A percentile compares a stretch with the other conserved stretches of the same genome.
Conservation (phyloP, 352 stramenopile genomes). For the Phytophthora idaei region DNA sequence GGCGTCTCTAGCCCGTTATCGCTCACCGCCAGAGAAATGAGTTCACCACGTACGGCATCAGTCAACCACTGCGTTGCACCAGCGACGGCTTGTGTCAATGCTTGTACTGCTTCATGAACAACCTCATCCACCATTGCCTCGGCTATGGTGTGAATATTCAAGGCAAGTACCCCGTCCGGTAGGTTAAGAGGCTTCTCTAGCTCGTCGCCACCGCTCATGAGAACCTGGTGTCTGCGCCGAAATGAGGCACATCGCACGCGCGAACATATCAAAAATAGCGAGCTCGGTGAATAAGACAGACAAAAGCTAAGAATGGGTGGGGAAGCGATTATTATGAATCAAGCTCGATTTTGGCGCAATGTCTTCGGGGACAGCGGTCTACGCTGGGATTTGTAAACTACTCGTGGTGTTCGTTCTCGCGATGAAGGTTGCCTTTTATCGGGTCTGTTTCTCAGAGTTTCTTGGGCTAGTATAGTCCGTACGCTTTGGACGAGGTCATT, state of each 20-base stretch:
- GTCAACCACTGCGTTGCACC: constrained; percentile 26
- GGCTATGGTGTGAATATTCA: constrained; percentile 15
- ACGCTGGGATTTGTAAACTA: constrained; percentile 9
- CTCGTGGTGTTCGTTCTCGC: constrained; percentile 21
- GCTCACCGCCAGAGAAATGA: constrained; percentile 22
- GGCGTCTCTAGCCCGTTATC: background rate
- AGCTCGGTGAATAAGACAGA: constrained; percentile 5
- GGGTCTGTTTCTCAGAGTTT: constrained; percentile 7
- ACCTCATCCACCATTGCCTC: constrained; percentile 11
- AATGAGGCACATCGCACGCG: constrained; percentile 27
- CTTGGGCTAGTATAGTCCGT: constrained; percentile 24
- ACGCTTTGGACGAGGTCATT: constrained; percentile 36
- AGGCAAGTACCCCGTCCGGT: constrained; percentile 8
- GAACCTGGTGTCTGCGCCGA: constrained; percentile 1
- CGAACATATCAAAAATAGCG: constrained; percentile 35
- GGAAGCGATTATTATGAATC: background rate
- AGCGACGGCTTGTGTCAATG: constrained; percentile 21
- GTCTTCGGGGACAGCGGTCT: constrained; percentile 34
- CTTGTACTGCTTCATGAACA: constrained; percentile 19
- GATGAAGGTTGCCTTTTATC: constrained; percentile 14
- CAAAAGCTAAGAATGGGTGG: background rate
- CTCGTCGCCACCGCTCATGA: constrained; percentile 15
- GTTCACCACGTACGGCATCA: constrained; percentile 12
- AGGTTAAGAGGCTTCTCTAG: constrained; percentile 8
- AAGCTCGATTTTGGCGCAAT: constrained; percentile 21